phyloP scores from a whole-genome alignment of 2,329 filamentous ascomycete genomes.

The Monilinia fructicola region DNA sequence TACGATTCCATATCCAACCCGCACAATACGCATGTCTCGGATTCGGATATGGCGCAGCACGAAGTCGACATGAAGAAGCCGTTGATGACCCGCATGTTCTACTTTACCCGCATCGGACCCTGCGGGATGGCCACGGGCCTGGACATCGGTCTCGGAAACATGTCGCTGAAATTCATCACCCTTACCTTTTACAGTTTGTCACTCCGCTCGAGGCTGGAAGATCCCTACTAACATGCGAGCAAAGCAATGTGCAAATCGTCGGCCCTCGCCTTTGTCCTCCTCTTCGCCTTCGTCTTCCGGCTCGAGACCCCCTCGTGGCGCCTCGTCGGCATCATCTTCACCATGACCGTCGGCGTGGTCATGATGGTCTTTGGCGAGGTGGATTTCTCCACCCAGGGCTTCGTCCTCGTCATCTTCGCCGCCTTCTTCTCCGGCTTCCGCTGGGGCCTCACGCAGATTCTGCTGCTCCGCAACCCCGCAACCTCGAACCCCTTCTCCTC shows the following conservation, averaged over 20 bases:
- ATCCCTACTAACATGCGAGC: constrained; percentile 25
- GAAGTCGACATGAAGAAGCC: constrained; percentile 43
- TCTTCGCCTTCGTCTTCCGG: constrained; percentile 92
- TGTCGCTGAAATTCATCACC: constrained; percentile 91
- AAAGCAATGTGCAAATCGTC: constrained; percentile 97
- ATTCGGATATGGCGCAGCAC: constrained; percentile 37
- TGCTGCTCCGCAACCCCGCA: constrained; percentile 88
- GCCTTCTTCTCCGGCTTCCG: constrained; percentile 95
- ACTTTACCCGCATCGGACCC: constrained; percentile 85
- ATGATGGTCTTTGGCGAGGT: constrained; percentile 99
- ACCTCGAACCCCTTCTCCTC: constrained; percentile 96
- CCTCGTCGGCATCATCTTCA: constrained; percentile 80
- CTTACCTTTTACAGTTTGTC: constrained; percentile 90
- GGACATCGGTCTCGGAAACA: constrained; percentile 95
- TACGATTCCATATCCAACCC: constrained; percentile 42
- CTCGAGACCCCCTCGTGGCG: constrained; percentile 85
- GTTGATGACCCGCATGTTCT: constrained; percentile 88
- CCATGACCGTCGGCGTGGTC: constrained; percentile 90
- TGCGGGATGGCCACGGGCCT: constrained; percentile 91
- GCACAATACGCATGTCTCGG: constrained; percentile 36
- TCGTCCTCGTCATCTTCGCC: constrained; percentile 87
- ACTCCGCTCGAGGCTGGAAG: background rate
- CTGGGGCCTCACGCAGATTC: constrained; percentile 97
- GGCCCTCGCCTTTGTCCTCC: constrained; percentile 86
- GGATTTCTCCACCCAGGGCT: constrained; percentile 82